Percentiles rank a stretch among this genome's conserved stretches.
Evolutionary conservation across 2,329 filamentous ascomycete species (phyloP).

Genomic region (Penicillium sp.): DNA sequence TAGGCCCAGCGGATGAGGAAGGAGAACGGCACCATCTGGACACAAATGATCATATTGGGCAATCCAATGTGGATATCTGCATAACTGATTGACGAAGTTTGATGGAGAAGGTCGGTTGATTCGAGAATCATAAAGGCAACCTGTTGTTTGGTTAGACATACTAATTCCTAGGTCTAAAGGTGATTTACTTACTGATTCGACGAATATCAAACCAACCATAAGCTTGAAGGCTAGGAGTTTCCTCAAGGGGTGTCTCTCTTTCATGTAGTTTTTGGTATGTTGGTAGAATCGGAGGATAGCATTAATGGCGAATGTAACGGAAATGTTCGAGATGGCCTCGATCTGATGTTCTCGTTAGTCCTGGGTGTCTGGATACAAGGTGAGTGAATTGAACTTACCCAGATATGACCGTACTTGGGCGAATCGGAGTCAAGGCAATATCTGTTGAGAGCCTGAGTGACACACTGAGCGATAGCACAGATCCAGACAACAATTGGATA

Average conservation of each 20-base stretch:
- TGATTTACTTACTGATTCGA: not conserved
- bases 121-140: slow-evolving; percentile 4
- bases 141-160: not conserved
- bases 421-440: slow-evolving; percentile 4
- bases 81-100: not conserved
- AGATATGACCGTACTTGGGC: not conserved
- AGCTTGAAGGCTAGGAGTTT: slow-evolving; percentile 6
- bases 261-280: slow-evolving; percentile 3
- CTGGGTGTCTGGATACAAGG: not conserved
- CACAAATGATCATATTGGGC: slow-evolving; percentile 5
- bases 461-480: slow-evolving; percentile 2
- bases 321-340: slow-evolving; percentile 2
- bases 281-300: slow-evolving; percentile 5
- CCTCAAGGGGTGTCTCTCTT: slow-evolving; percentile 1
- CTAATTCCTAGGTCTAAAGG: not conserved
- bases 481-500: not conserved
- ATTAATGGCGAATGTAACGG: slow-evolving; percentile 1
- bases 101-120: not conserved
- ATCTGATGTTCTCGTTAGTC: not conserved
- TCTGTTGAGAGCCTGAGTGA: not conserved
- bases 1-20: slow-evolving; percentile 3
- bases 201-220: slow-evolving; percentile 1
- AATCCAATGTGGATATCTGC: slow-evolving; percentile 7
- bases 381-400: not conserved
- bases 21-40: slow-evolving; percentile 3